Evolutionary conservation across 2,329 filamentous ascomycete genomes (phyloP).

Genomic region (Clarireedia paspali): DNA sequence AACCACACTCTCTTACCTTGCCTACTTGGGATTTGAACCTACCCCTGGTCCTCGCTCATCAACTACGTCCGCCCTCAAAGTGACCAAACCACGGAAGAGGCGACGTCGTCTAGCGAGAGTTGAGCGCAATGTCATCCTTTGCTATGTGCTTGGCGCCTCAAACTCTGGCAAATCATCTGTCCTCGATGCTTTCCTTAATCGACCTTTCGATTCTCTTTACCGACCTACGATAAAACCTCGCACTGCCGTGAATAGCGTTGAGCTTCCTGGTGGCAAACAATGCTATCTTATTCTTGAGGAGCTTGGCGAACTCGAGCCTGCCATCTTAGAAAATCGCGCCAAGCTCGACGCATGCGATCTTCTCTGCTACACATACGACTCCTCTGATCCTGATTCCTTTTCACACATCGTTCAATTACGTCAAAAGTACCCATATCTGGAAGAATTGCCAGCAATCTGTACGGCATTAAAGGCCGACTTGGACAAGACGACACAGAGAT

Average conservation of each 20-base stretch:
- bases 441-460: slow-evolving; percentile 86
- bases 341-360: slow-evolving; percentile 92
- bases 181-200: slow-evolving; percentile 83
- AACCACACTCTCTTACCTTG: slow-evolving; percentile 90
- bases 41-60: slow-evolving; percentile 67
- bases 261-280: slow-evolving; percentile 91
- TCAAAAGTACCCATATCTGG: slow-evolving; percentile 70
- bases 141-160: slow-evolving; percentile 81
- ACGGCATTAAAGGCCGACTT: slow-evolving; percentile 90
- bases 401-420: slow-evolving; percentile 80
- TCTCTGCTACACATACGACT: slow-evolving; percentile 93
- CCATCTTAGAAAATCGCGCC: slow-evolving; percentile 82
- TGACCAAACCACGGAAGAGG: slow-evolving; percentile 86
- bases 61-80: slow-evolving; percentile 77
- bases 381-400: slow-evolving; percentile 92
- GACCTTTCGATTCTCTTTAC: slow-evolving; percentile 77
- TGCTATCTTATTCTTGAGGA: slow-evolving; percentile 95
- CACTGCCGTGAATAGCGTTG: slow-evolving; percentile 90
- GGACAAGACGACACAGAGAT: slow-evolving; percentile 93
- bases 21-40: slow-evolving; percentile 90
- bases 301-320: slow-evolving; percentile 89
- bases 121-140: slow-evolving; percentile 88
- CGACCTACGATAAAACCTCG: slow-evolving; percentile 92
- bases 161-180: slow-evolving; percentile 87
- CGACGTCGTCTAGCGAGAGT: slow-evolving; percentile 75